A percentile compares a stretch with the other conserved stretches of the same genome.
phyloP scores from a whole-genome alignment of 1,139 yeast species.

The Geotrichum phurueaensis region DNA sequence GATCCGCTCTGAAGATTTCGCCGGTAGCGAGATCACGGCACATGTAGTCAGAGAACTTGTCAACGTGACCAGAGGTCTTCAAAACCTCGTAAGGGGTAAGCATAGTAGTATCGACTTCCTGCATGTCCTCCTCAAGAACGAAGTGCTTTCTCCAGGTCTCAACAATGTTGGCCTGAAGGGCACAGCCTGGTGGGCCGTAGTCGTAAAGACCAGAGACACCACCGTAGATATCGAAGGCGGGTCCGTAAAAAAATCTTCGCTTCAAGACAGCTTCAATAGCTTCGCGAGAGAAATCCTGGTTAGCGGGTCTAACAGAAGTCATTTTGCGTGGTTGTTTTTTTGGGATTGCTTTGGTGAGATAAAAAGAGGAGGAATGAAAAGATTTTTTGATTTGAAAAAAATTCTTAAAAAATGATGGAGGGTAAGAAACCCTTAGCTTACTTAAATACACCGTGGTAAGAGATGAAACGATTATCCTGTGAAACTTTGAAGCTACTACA shows the following conservation, averaged over 20 bases:
- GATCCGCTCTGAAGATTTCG: slow-evolving; percentile 98
- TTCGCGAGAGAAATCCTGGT: slow-evolving; percentile 61
- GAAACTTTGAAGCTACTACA: not conserved
- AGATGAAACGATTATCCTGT: not conserved
- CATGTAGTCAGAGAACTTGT: slow-evolving; percentile 99
- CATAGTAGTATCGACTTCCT: slow-evolving; percentile 97
- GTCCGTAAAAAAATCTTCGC: slow-evolving; percentile 95
- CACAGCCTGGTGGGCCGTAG: slow-evolving; percentile 99
- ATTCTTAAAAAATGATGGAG: slow-evolving; percentile 2
- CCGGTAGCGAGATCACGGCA: slow-evolving; percentile 93
- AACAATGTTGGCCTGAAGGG: slow-evolving; percentile 89
- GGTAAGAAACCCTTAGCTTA: slow-evolving; percentile 12
- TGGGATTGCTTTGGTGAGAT: not conserved
- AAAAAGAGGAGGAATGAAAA: slow-evolving; percentile 1
- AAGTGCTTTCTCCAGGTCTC: slow-evolving; percentile 98
- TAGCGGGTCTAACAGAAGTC: slow-evolving; percentile 26
- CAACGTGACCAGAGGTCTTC: slow-evolving; percentile 98
- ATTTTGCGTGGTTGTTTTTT: slow-evolving; percentile 10
- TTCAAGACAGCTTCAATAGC: slow-evolving; percentile 83
- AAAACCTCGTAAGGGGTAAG: slow-evolving; percentile 95
- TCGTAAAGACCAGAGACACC: slow-evolving; percentile 98
- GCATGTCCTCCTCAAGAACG: slow-evolving; percentile 95
- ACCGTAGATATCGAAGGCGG: slow-evolving; percentile 94
- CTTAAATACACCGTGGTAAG: slow-evolving; percentile 7
- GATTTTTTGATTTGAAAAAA: not conserved